Conservation (phyloP, 129 eudicot genomes). For the Logfia minima region DNA sequence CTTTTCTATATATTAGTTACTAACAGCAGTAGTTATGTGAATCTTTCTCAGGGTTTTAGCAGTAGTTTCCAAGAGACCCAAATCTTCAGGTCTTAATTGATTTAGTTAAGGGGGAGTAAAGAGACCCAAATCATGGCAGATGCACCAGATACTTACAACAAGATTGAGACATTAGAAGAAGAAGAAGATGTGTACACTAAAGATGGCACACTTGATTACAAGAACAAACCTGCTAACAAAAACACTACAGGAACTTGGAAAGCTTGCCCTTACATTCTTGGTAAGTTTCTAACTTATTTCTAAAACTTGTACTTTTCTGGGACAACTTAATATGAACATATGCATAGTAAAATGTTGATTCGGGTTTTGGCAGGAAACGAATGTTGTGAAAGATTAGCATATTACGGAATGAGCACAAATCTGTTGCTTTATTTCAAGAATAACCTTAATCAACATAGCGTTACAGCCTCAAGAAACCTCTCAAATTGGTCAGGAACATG, state of each 20-base stretch:
- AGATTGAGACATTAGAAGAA: slow-evolving; percentile 19
- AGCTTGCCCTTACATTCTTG: slow-evolving; percentile 89
- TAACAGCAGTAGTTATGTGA: background rate
- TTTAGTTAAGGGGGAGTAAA: background rate
- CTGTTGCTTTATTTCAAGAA: slow-evolving; percentile 59
- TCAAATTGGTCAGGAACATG: slow-evolving; percentile 87
- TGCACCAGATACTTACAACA: slow-evolving; percentile 20
- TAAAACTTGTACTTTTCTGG: background rate
- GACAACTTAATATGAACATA: background rate
- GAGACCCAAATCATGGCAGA: slow-evolving; percentile 27
- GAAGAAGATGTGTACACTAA: slow-evolving; percentile 47
- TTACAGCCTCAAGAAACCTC: slow-evolving; percentile 61
- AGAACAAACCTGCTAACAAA: slow-evolving; percentile 59
- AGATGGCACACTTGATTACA: slow-evolving; percentile 70
- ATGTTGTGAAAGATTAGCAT: slow-evolving; percentile 81
- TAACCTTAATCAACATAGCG: slow-evolving; percentile 56
- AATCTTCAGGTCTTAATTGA: background rate
- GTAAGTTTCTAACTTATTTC: slow-evolving; percentile 26
- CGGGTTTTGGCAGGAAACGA: slow-evolving; percentile 57
- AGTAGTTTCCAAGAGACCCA: background rate
- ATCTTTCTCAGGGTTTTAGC: background rate
- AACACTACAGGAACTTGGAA: slow-evolving; percentile 83
- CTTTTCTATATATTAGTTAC: background rate
- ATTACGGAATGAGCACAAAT: slow-evolving; percentile 75
- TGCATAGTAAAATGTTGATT: background rate